These are phyloP conservation scores for Neobulgaria alba DNA, from an alignment of 2,329 filamentous ascomycete species.

Conservation along the genomic window DNA sequence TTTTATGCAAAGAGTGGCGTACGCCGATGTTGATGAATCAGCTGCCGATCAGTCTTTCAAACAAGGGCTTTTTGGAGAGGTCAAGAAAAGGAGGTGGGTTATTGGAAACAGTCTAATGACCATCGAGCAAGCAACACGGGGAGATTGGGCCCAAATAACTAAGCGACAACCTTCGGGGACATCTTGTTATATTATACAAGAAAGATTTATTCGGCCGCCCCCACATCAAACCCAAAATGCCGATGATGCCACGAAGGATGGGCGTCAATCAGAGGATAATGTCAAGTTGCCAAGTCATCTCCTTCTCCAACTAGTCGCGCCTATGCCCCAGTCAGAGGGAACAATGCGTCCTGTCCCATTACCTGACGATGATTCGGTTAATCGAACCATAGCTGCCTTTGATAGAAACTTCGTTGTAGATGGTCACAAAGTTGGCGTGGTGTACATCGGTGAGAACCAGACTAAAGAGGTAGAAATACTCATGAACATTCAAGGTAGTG, in stretches of 20 bases:
- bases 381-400: conserved; percentile 68
- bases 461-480: conserved; percentile 76
- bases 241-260: conserved; percentile 41
- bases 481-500: conserved; percentile 75
- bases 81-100: conserved; percentile 61
- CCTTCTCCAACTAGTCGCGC: conserved; percentile 59
- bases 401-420: conserved; percentile 86
- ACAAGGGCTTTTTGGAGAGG: conserved; percentile 53
- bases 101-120: conserved; percentile 67
- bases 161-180: conserved; percentile 64
- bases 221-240: conserved; percentile 44
- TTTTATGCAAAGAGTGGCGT: conserved; percentile 85
- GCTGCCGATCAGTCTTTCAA: conserved; percentile 58
- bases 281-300: conserved; percentile 66
- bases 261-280: conserved; percentile 43
- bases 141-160: conserved; percentile 62
- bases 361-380: conserved; percentile 46
- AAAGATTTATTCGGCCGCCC: conserved; percentile 50
- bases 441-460: conserved; percentile 87
- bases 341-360: conserved; percentile 63
- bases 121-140: conserved; percentile 58
- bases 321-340: conserved; percentile 49
- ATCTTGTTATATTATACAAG: conserved; percentile 42
- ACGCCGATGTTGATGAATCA: conserved; percentile 76
- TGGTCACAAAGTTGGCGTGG: conserved; percentile 88